Evolutionary conservation across 352 stramenopile species (phyloP).

Genomic region (Phytophthora chlamydospora): DNA sequence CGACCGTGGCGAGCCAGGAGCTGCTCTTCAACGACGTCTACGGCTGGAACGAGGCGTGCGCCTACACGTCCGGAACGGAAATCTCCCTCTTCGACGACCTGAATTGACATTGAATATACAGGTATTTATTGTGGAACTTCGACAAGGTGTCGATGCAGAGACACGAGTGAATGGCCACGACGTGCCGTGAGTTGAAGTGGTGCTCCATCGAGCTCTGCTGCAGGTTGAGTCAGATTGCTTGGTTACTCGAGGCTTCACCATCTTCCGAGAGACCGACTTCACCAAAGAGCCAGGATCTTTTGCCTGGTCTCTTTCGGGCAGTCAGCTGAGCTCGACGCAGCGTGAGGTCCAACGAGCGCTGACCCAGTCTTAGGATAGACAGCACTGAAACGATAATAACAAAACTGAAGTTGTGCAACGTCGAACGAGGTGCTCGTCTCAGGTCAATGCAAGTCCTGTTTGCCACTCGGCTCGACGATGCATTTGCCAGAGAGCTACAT

Average conservation of each 20-base stretch:
- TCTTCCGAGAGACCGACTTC: background rate
- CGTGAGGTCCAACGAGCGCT: constrained; percentile 4
- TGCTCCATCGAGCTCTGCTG: background rate
- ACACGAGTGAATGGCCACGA: no score
- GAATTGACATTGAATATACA: constrained; percentile 10
- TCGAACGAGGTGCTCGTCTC: constrained; percentile 7
- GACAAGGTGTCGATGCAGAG: background rate
- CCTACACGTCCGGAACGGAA: constrained; percentile 30
- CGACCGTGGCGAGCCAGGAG: constrained; percentile 22
- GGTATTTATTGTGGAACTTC: constrained; percentile 5
- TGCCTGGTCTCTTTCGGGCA: constrained; percentile 18
- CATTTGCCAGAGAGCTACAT: background rate
- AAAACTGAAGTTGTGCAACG: background rate
- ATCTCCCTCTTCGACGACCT: constrained; percentile 36
- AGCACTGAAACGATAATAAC: background rate
- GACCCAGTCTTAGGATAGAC: background rate
- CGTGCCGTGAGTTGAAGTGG: constrained; percentile 8
- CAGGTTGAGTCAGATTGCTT: constrained; percentile 7
- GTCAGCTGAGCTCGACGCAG: background rate
- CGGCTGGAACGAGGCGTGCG: constrained; percentile 31
- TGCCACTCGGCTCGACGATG: background rate
- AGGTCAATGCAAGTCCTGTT: constrained; percentile 1
- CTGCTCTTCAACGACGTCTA: constrained; percentile 35
- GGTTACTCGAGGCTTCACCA: background rate
- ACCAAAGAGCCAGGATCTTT: constrained; percentile 16